Base-by-base conservation (phyloP, 2,329 filamentous ascomycete species). In the Epichloe gansuensis region DNA sequence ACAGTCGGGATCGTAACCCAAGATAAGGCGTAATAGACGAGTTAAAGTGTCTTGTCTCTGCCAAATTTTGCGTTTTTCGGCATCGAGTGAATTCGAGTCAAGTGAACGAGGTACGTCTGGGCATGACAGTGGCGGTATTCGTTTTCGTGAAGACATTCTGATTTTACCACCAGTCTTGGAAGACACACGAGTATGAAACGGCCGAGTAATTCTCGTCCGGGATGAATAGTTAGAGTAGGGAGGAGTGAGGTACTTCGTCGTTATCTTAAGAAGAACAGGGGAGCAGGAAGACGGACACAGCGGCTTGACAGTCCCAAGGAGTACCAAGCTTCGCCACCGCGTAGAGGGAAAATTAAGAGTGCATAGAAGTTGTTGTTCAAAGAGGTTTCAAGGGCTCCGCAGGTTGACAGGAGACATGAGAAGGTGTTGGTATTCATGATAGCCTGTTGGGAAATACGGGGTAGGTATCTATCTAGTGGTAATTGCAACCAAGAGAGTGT, bases 11-110 rank as follows among this genome's bases (percentile, higher is more conserved):
- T 63, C 83, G 82, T 64, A 96, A 82, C 62, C 91, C 90, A 57
- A 98, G 86, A 68, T 97, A 97, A 56, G 93, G 91, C 58, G 90
- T 96, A 64, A 86, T 78, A 65, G 81, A 81, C 66, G 80, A 28
- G 25, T 38, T 9, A 11, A 9, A 15, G 11, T n/a, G 21, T 35
- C 25, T 35, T 13, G 12, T 35, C 5, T 21, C 39, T 11, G 37
- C 34, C 47, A 11, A 3, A 9, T 51, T 23, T 47, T 65, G 62
- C 17, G 62, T 56, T 53, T 62, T 45, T 59, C 60, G 54, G 65
- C 58, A 50, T 69, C 65, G 58, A 71, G 60, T 17, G 70, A 68
- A 50, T 69, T 63, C 52, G 66, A 60, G 35, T 61, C 64, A 46
- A 73, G 39, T 11, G 21, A 49, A 13, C 17, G 34, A 41, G 44